These are phyloP conservation scores for Lodderomyces elongisporus DNA, from an alignment of 1,139 yeast genomes.

Conservation along the genomic window DNA sequence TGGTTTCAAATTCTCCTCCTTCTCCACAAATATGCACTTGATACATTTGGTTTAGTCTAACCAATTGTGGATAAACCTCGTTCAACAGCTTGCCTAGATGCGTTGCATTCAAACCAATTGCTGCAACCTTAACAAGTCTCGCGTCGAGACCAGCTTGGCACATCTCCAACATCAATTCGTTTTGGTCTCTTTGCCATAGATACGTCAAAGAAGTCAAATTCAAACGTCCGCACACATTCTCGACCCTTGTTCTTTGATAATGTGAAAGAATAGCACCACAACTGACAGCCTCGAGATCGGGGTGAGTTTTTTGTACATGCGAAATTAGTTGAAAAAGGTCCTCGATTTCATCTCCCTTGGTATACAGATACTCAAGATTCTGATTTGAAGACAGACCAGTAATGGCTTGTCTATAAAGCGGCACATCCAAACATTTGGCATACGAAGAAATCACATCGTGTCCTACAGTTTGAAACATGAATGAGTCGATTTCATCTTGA, in stretches of 20 bases:
- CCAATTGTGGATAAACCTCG: conserved; percentile 56
- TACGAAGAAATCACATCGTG: conserved; percentile 69
- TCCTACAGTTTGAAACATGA: conserved; percentile 99
- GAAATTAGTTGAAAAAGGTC: conserved; percentile 56
- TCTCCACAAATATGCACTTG: conserved; percentile 96
- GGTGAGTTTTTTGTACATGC: conserved; percentile 48
- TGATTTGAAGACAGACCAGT: conserved; percentile 56
- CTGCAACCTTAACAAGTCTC: conserved; percentile 85
- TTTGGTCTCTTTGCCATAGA: conserved; percentile 86
- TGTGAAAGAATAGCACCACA: conserved; percentile 95
- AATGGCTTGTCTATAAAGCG: conserved; percentile 71
- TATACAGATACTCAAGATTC: conserved; percentile 59
- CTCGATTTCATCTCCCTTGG: conserved; percentile 79
- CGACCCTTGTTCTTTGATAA: conserved; percentile 90
- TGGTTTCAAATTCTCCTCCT: conserved; percentile 95
- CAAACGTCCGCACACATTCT: conserved; percentile 74
- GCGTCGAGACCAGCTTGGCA: conserved; percentile 72
- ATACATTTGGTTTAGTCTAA: conserved; percentile 54
- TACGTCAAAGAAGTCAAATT: conserved; percentile 67
- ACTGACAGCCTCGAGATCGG: conserved; percentile 79
- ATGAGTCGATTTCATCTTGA: conserved; percentile 75
- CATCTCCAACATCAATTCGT: conserved; percentile 78
- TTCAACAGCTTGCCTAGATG: conserved; percentile 68
- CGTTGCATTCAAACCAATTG: conserved; percentile 63
- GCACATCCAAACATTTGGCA: conserved; percentile 68